Evolutionary conservation across 345 rosid species (phyloP).

Genomic region (Firmiana major): DNA sequence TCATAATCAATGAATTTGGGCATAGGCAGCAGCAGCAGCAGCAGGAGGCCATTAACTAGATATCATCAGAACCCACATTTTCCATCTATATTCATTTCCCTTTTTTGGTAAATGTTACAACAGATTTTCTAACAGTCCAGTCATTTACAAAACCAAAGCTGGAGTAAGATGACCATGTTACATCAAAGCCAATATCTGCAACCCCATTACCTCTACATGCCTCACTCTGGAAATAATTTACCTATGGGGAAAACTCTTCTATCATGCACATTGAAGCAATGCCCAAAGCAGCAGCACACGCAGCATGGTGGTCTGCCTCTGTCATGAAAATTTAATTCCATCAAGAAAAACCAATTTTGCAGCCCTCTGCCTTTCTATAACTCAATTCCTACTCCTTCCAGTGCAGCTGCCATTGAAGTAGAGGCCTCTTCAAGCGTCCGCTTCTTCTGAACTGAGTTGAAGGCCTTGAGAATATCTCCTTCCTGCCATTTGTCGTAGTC

Average conservation of each 20-base stretch:
- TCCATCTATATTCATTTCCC: neutral
- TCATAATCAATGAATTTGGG: no score
- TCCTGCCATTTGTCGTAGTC: constrained; percentile 72
- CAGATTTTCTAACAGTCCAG: constrained; percentile 3
- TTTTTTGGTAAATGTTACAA: constrained; percentile 10
- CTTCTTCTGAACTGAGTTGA: constrained; percentile 64
- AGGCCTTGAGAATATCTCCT: constrained; percentile 76
- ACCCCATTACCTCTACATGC: neutral
- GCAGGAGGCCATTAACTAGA: no score
- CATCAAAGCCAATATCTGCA: constrained; percentile 20
- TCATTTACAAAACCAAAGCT: constrained; percentile 19
- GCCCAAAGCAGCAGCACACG: no score
- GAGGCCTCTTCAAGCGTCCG: constrained; percentile 97
- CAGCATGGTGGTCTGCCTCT: no score
- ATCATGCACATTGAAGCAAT: no score
- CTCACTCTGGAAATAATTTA: neutral
- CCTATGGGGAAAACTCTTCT: no score
- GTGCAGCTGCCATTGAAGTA: constrained; percentile 84
- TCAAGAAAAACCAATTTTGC: neutral
- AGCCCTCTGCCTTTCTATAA: constrained; percentile 20
- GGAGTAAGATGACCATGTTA: constrained; percentile 2
- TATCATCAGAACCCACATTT: neutral
- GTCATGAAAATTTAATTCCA: neutral
- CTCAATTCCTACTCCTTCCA: constrained; percentile 59
- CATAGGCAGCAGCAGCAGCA: no score